phyloP scores from a whole-genome alignment of 2,329 filamentous ascomycete genomes.

The Teratosphaeria viscida region DNA sequence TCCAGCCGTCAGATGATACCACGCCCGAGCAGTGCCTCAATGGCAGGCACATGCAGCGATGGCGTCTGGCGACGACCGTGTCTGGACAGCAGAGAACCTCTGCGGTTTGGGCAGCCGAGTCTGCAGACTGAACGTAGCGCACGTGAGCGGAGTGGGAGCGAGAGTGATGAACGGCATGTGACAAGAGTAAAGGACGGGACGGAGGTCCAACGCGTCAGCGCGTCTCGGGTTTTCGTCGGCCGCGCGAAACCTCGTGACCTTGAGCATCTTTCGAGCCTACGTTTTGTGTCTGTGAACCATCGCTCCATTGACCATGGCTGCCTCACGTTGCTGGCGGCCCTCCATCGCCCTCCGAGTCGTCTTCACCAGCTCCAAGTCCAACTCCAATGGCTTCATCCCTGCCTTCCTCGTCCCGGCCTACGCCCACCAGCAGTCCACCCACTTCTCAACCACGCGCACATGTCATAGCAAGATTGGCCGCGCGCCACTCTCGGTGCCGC shows the following conservation, averaged over 20 bases:
- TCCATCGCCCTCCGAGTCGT: slow-evolving; percentile 13
- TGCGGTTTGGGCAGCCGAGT: not conserved
- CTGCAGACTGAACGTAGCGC: not conserved
- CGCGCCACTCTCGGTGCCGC: slow-evolving; percentile 68
- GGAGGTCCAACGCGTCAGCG: not conserved
- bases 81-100: not conserved
- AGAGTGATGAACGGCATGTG: not conserved
- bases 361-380: slow-evolving; percentile 2
- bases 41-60: not conserved
- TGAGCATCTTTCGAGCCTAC: not conserved
- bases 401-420: slow-evolving; percentile 65
- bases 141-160: not conserved
- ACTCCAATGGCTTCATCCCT: slow-evolving; percentile 37
- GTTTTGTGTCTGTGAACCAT: not conserved
- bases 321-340: slow-evolving; percentile 14
- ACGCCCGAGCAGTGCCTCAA: not conserved
- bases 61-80: not conserved
- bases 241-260: slow-evolving; percentile 4
- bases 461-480: slow-evolving; percentile 74
- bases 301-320: slow-evolving; percentile 10
- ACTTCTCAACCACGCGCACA: slow-evolving; percentile 62
- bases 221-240: not conserved
- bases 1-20: not conserved
- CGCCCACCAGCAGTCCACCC: slow-evolving; percentile 35
- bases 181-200: not conserved